Percentiles rank a stretch among this genome's conserved stretches.
phyloP scores from a whole-genome alignment of 2,329 filamentous ascomycete species.

The Colletotrichum trifolii region DNA sequence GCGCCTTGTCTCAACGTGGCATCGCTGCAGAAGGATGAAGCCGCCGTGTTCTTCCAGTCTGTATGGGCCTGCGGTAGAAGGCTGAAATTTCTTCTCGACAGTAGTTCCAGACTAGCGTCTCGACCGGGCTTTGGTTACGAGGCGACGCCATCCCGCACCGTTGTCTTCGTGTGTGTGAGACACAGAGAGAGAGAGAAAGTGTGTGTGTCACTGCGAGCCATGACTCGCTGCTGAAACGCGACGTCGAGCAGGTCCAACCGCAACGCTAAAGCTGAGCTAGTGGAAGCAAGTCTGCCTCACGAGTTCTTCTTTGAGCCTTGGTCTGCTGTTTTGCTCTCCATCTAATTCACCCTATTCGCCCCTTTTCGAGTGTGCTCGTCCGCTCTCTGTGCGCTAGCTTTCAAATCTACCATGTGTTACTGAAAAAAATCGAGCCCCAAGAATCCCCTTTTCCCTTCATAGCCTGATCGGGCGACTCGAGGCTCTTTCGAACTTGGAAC shows the following conservation, averaged over 20 bases:
- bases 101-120: slow-evolving; percentile 18
- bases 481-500: background rate
- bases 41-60: slow-evolving; percentile 25
- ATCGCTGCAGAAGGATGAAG: slow-evolving; percentile 23
- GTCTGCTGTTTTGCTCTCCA: no score
- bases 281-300: slow-evolving; percentile 1
- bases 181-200: background rate
- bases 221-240: slow-evolving; percentile 35
- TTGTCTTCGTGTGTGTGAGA: slow-evolving; percentile 3
- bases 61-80: slow-evolving; percentile 19
- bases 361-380: slow-evolving; percentile 9
- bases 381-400: slow-evolving; percentile 1
- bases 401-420: no score
- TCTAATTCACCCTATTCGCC: background rate
- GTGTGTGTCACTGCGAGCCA: slow-evolving; percentile 5
- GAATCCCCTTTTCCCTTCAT: background rate
- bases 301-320: no score
- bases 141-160: slow-evolving; percentile 24
- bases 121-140: background rate
- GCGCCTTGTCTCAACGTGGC: slow-evolving; percentile 13
- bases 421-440: background rate
- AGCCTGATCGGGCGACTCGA: slow-evolving; percentile 12
- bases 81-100: slow-evolving; percentile 7
- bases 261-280: slow-evolving; percentile 19
- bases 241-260: slow-evolving; percentile 23